Conservation (phyloP, 495 filamentous ascomycete genomes). For the Pyronema domesticum region DNA sequence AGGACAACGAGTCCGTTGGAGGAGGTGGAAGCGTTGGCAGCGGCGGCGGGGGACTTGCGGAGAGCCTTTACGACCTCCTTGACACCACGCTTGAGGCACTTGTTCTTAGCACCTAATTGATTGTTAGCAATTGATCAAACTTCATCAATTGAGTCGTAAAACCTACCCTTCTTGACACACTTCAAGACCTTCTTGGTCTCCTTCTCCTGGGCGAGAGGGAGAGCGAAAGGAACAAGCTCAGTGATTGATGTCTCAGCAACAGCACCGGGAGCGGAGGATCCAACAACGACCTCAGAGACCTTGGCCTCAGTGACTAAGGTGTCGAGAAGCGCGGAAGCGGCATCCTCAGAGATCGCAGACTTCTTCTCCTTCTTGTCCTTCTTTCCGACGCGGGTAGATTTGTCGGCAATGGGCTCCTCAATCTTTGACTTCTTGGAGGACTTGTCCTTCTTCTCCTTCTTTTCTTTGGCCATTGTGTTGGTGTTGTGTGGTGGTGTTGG, state of each 20-base stretch:
- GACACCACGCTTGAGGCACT: conserved; percentile 86
- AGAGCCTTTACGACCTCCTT: conserved; percentile 97
- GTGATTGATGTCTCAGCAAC: conserved; percentile 8
- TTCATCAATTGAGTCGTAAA: not conserved
- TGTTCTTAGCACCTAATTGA: conserved; percentile 64
- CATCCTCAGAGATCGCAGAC: conserved; percentile 27
- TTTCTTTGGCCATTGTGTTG: conserved; percentile 25
- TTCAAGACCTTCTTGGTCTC: conserved; percentile 80
- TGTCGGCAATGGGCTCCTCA: conserved; percentile 36
- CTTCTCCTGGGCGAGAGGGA: conserved; percentile 82
- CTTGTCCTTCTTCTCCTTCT: conserved; percentile 56
- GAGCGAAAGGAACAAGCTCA: conserved; percentile 68
- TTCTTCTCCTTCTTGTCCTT: conserved; percentile 35
- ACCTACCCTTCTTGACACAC: conserved; percentile 78
- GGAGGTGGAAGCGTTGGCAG: conserved; percentile 32
- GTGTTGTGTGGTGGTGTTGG: conserved; percentile 10
- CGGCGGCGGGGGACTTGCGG: conserved; percentile 57
- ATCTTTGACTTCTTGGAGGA: conserved; percentile 44
- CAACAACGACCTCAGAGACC: conserved; percentile 23
- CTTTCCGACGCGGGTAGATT: conserved; percentile 26
- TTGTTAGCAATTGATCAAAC: not conserved
- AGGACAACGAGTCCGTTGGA: conserved; percentile 68
- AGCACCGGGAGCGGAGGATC: not conserved
- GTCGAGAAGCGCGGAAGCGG: conserved; percentile 20
- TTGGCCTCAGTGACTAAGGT: conserved; percentile 28